A percentile compares a stretch with the other conserved stretches of the same genome.
Evolutionary conservation across 129 eudicot genomes (phyloP).

Genomic region (Lonicera japonica): DNA sequence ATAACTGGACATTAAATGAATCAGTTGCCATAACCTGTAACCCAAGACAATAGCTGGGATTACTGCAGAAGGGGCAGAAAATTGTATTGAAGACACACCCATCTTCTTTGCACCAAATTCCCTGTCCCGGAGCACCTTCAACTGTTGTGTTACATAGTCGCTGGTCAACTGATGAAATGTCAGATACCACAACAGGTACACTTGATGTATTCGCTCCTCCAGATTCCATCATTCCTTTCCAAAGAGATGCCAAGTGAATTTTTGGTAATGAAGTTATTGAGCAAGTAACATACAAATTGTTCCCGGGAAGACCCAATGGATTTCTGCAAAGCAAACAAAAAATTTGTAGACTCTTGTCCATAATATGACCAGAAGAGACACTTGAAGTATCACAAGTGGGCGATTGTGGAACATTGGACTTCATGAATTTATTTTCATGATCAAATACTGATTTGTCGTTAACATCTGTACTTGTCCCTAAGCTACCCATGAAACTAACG

Average conservation of each 20-base stretch:
- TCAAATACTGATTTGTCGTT: constrained; percentile 7
- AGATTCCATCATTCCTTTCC: constrained; percentile 34
- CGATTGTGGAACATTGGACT: constrained; percentile 15
- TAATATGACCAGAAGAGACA: constrained; percentile 28
- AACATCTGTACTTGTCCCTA: constrained; percentile 12
- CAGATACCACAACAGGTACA: constrained; percentile 43
- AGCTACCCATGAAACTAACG: constrained; percentile 17
- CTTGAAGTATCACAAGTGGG: constrained; percentile 20
- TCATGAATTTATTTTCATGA: constrained; percentile 17
- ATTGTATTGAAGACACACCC: constrained; percentile 79
- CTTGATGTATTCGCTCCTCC: constrained; percentile 16
- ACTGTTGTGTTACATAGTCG: constrained; percentile 33
- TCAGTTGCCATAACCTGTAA: constrained; percentile 80
- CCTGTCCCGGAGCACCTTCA: constrained; percentile 44
- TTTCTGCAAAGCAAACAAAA: constrained; percentile 55
- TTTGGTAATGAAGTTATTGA: constrained; percentile 45
- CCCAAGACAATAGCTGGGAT: constrained; percentile 61
- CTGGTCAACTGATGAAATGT: constrained; percentile 44
- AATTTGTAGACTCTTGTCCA: constrained; percentile 37
- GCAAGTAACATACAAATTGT: constrained; percentile 38
- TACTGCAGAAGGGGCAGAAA: constrained; percentile 65
- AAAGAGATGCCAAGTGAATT: constrained; percentile 42
- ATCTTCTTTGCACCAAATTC: constrained; percentile 89
- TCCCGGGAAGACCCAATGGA: constrained; percentile 71
- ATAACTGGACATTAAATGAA: constrained; percentile 51